phyloP scores from a whole-genome alignment of 2,329 filamentous ascomycete species.

The Paecilomyces niveus region DNA sequence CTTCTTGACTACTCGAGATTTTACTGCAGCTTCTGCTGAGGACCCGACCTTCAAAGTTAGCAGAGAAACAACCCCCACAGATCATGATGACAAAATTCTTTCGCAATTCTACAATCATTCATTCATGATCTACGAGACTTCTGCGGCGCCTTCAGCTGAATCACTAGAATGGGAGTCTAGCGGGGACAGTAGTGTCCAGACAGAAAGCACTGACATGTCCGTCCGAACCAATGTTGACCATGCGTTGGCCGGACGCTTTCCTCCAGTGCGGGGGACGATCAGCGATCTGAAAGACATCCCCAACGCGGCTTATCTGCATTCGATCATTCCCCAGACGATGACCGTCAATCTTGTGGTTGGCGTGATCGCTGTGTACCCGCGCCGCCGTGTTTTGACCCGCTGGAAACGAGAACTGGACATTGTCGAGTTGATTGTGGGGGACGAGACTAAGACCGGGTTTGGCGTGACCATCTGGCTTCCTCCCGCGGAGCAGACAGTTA shows the following conservation, averaged over 20 bases:
- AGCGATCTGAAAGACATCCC: slow-evolving; percentile 66
- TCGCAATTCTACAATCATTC: slow-evolving; percentile 73
- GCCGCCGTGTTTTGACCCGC: slow-evolving; percentile 60
- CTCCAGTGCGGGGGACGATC: slow-evolving; percentile 41
- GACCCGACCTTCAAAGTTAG: slow-evolving; percentile 8
- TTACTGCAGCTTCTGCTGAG: slow-evolving; percentile 5
- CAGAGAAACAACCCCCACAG: slow-evolving; percentile 4
- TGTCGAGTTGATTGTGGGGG: slow-evolving; percentile 72
- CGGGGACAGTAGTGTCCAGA: slow-evolving; percentile 17
- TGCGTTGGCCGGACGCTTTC: slow-evolving; percentile 5
- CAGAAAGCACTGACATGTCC: slow-evolving; percentile 14
- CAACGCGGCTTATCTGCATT: slow-evolving; percentile 54
- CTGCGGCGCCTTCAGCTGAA: slow-evolving; percentile 17
- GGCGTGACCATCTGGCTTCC: slow-evolving; percentile 77
- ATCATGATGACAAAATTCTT: slow-evolving; percentile 31
- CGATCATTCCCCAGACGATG: slow-evolving; percentile 70
- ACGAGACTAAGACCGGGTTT: slow-evolving; percentile 77
- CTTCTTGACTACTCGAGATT: slow-evolving; percentile 25
- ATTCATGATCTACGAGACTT: slow-evolving; percentile 60
- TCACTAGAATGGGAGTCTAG: slow-evolving; percentile 12
- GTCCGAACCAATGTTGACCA: slow-evolving; percentile 5
- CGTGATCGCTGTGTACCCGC: slow-evolving; percentile 63
- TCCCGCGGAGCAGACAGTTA: slow-evolving; percentile 16
- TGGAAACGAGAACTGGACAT: slow-evolving; percentile 53
- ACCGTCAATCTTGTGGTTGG: slow-evolving; percentile 77